phyloP scores from a whole-genome alignment of 2,329 filamentous ascomycete genomes.

The Trichoderma sp. region DNA sequence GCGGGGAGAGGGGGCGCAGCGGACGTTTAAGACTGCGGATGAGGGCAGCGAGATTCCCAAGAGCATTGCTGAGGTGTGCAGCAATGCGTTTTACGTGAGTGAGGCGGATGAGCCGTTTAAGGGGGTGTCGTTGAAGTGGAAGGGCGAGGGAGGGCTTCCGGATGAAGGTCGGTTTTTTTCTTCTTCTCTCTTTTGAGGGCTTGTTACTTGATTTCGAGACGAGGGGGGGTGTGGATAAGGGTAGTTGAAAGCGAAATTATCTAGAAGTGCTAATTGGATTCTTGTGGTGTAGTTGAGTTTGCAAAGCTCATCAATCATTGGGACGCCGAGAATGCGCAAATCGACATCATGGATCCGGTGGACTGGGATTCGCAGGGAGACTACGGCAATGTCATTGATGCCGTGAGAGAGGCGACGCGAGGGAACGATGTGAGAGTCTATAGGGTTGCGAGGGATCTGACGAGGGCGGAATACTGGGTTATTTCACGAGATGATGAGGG shows the following conservation, averaged over 20 bases:
- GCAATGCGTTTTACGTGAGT: constrained; percentile 65
- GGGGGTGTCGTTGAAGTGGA: constrained; percentile 65
- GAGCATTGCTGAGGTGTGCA: constrained; percentile 48
- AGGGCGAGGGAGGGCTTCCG: constrained; percentile 49
- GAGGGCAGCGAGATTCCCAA: constrained; percentile 58
- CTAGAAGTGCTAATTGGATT: background rate
- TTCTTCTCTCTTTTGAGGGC: background rate
- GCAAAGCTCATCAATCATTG: constrained; percentile 62
- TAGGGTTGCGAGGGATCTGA: constrained; percentile 58
- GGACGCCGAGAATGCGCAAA: constrained; percentile 49
- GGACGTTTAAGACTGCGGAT: constrained; percentile 50
- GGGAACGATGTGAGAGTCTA: constrained; percentile 74
- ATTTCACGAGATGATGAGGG: constrained; percentile 56
- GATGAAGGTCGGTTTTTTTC: constrained; percentile 52
- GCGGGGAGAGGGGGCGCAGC: constrained; percentile 25
- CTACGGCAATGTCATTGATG: constrained; percentile 67
- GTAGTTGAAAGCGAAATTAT: background rate
- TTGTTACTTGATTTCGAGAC: background rate
- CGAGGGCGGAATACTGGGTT: constrained; percentile 76
- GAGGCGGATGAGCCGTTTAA: constrained; percentile 86
- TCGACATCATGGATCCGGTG: constrained; percentile 63
- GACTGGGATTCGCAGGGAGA: constrained; percentile 72
- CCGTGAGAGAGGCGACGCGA: constrained; percentile 60
- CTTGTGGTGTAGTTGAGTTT: constrained; percentile 58
- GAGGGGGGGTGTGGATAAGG: background rate